Conservation (phyloP, 1,284 basidiomycete species). For the Apiotrichum siamense region DNA sequence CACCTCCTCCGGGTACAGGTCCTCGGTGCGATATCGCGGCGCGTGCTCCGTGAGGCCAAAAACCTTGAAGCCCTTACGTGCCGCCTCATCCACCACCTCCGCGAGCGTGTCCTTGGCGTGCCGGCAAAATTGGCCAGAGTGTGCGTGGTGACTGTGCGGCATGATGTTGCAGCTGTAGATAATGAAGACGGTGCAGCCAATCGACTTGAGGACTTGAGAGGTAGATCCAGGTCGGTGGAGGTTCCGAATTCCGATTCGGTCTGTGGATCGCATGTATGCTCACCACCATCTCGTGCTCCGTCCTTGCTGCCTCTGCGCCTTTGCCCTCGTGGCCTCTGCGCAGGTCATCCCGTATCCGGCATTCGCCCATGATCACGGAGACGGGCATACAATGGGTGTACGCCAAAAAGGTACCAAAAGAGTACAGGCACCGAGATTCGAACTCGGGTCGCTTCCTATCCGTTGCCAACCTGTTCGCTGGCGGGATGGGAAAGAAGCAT, state of each 20-base stretch:
- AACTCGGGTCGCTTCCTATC: no score
- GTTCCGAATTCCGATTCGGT: no score
- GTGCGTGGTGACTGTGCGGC: slow-evolving; percentile 89
- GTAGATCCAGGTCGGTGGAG: not conserved
- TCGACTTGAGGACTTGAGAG: no score
- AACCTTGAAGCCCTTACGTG: slow-evolving; percentile 67
- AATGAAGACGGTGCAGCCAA: not conserved
- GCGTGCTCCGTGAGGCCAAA: slow-evolving; percentile 94
- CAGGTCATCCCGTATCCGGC: no score
- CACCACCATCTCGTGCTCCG: no score
- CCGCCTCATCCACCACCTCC: slow-evolving; percentile 71
- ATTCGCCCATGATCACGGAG: not conserved
- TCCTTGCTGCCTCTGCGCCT: no score
- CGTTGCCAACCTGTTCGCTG: no score
- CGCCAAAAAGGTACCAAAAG: not conserved
- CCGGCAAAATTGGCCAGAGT: slow-evolving; percentile 93
- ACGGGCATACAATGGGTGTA: not conserved
- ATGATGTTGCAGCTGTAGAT: slow-evolving; percentile 50
- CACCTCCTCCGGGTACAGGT: slow-evolving; percentile 96
- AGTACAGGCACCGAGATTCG: no score
- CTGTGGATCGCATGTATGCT: no score
- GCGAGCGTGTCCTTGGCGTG: slow-evolving; percentile 74
- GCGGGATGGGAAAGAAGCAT: no score
- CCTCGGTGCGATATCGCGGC: slow-evolving; percentile 69
- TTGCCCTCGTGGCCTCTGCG: no score